Base-by-base conservation (phyloP, 352 stramenopile species). In the Pythium apleroticum region DNA sequence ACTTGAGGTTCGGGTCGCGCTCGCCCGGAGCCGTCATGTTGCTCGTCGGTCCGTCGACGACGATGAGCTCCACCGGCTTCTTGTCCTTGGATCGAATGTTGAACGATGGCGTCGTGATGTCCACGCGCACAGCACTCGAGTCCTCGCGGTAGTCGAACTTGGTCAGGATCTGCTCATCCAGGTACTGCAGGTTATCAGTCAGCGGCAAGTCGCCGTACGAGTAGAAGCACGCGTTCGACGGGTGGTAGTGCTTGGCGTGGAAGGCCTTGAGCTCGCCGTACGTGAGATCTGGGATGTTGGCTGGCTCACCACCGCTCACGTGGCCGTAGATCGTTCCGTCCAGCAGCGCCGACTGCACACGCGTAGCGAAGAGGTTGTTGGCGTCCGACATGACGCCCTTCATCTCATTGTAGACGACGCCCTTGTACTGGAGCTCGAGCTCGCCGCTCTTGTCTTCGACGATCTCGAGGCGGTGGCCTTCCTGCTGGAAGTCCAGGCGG, bases 331-430 rank as follows among this genome's bases (percentile, higher is more conserved):
- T 89, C 28, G 80, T 73, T 71, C 91, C 79, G 75, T 97, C 73
- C 68, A 99, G 97, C 30, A 99, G 78, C 43, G 83, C 85, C 60
- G 94, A 79, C 74, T 99, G 95, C 46, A 97, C 76, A 53, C 87
- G 90, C 33, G 92, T 93, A 30, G 80, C 84, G 49, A 99, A 89
- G 17, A 98, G 74, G 39, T 93, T 98, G 74, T 98, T 95, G 52
- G 94, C 93, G 62, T 93, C 96, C 15, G 93, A 98, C 63, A 99
- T 96, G 6, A 98, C 95, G 49, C 97, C 97, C 74, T 99, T 99
- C 97, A 99, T 99, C 80, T 99, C 97, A 70, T 99, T 99, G 73
- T 98, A 98, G n/a, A 99, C 97, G n/a, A 99, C 97, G 48, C 97
- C 97, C 63, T 94, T 94, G 68, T 86, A 89, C 33, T 83, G 60